Base-by-base conservation (phyloP, 139 green algal genomes). In the Chlamydomonas eustigma region DNA sequence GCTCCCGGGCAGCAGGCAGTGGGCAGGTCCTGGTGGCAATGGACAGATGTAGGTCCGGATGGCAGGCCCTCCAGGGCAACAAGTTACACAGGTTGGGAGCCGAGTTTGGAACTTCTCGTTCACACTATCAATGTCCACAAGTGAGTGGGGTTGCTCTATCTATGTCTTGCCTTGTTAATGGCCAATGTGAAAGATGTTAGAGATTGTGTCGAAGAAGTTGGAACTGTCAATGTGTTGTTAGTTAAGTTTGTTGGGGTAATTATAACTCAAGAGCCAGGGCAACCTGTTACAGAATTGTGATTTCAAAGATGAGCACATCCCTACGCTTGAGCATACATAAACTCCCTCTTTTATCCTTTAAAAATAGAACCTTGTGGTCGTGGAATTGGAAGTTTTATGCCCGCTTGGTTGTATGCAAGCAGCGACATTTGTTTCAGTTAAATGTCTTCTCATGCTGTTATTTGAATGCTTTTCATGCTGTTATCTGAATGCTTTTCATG, bases 21-120 rank as follows among this genome's bases (percentile, higher is more conserved):
- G 36, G 66, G 66, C 34, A 50, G 37, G 33, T 73, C 66, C 66
- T 73, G 66, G 66, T 73, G 66, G 66, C 66, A 73, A 24, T 73
- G 66, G 66, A 33, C 52, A 31, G 52, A 68, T 28, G 6, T 5
- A 28, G 52, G 52, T 22, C 52, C 52, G 6, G 52, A 68, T 28
- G 18, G 12, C 22, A 25, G 52, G 12, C 52, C 52, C 6, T 68
- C 52, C 6, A 8, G 22, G 52, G 52, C 52, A 4, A 22, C 22
- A 4, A 22, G 22, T 28, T 68, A 68, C 52, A 37, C 52, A 31
- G 52, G 52, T 8, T 68, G 52, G 52, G 52, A 68, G 52, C 52
- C 6, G 18, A 35, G n/a, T 8, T 6, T 68, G 52, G 22, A 68
- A 31, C 6, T 28, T 25, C 52, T 68, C n/a, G 52, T 68, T 4